Conservation (phyloP, 768 basidiomycete species). For the Glaciozyma antarctica region DNA sequence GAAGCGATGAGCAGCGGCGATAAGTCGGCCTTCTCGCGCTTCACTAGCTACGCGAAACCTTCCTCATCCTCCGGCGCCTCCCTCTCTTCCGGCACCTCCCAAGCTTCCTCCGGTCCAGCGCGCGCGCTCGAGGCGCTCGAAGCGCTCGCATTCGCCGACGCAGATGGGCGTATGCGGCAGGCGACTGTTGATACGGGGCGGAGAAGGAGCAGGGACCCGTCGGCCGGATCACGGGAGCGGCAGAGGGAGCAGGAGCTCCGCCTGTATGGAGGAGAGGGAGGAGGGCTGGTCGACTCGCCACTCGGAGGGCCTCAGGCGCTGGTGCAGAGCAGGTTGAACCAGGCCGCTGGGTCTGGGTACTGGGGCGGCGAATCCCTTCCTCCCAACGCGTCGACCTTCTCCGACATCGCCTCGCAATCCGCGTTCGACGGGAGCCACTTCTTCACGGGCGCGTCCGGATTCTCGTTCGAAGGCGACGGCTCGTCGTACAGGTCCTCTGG, state of each 20-base stretch:
- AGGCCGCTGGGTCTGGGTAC: not conserved
- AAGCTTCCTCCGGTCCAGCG: not conserved
- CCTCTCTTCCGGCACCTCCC: not conserved
- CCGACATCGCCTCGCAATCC: slow-evolving; percentile 17
- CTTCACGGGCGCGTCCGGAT: slow-evolving; percentile 21
- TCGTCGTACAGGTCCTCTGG: not conserved
- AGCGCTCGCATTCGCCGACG: not conserved
- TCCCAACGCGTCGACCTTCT: slow-evolving; percentile 15
- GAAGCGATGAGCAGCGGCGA: not conserved
- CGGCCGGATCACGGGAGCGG: not conserved
- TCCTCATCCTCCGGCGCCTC: not conserved
- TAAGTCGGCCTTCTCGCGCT: not conserved
- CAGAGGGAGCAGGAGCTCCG: not conserved
- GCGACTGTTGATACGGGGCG: no score
- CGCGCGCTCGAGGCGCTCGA: slow-evolving; percentile 26
- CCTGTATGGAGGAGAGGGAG: no score
- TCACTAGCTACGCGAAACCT: not conserved
- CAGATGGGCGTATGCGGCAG: no score
- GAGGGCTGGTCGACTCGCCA: no score
- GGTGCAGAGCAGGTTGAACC: not conserved
- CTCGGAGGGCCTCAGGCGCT: no score
- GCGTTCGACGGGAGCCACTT: slow-evolving; percentile 24
- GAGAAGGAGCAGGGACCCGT: no score
- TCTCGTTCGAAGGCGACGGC: slow-evolving; percentile 22
- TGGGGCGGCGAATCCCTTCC: slow-evolving; percentile 15